Percentiles rank a stretch among this genome's conserved stretches.
Conservation (phyloP, 305 asterid genomes). For the Solanum hybrid region DNA sequence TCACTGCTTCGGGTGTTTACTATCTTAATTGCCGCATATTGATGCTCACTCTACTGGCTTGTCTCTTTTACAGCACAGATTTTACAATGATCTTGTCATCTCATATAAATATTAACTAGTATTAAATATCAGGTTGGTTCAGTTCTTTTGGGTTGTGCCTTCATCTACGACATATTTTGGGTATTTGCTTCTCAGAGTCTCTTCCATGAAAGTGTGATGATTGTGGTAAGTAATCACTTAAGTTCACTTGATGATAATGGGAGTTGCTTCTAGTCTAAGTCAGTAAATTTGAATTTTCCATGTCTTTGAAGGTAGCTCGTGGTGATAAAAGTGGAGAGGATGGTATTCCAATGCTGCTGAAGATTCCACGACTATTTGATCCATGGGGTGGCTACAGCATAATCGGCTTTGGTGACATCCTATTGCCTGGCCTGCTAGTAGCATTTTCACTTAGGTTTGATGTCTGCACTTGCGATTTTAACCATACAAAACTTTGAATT, state of each 20-base stretch:
- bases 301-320: constrained; percentile 72
- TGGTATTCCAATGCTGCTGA: constrained; percentile 92
- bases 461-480: constrained; percentile 2
- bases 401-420: constrained; percentile 91
- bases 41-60: not conserved
- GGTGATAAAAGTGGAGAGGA: constrained; percentile 92
- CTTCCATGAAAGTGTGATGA: constrained; percentile 95
- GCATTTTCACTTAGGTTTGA: constrained; percentile 84
- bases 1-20: not conserved
- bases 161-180: constrained; percentile 93
- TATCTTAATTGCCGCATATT: not conserved
- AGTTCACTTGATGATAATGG: not conserved
- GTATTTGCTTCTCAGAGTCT: constrained; percentile 74
- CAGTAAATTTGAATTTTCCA: constrained; percentile 1
- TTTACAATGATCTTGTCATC: not conserved
- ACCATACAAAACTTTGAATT: not conserved
- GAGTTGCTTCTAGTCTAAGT: constrained; percentile 1
- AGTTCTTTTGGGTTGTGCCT: constrained; percentile 78
- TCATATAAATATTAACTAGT: not conserved
- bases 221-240: constrained; percentile 54
- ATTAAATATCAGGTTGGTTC: constrained; percentile 68
- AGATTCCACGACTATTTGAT: constrained; percentile 89
- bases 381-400: constrained; percentile 99
- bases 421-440: constrained; percentile 79
- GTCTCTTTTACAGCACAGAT: not conserved